Percentiles rank a stretch among this genome's conserved stretches.
phyloP scores from a whole-genome alignment of 495 filamentous ascomycete genomes.

The Neurospora tetraspora region DNA sequence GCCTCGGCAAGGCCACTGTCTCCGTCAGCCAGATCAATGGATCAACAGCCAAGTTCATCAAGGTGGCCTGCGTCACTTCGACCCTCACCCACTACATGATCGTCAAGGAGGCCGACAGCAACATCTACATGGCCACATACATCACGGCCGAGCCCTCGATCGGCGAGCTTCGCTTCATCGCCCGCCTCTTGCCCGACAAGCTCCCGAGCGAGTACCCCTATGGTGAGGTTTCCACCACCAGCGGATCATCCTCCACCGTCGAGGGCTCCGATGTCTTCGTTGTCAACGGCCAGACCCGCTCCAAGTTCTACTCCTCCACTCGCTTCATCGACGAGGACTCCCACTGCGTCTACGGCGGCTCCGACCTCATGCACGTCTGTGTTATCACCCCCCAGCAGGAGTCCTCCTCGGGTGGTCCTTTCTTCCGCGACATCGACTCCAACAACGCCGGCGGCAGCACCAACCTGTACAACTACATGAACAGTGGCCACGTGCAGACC shows the following conservation, averaged over 20 bases:
- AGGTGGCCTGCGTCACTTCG: conserved; percentile 49
- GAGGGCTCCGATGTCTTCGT: conserved; percentile 56
- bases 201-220: conserved; percentile 48
- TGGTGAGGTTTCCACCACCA: conserved; percentile 39
- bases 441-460: conserved; percentile 51
- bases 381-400: conserved; percentile 43
- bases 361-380: conserved; percentile 38
- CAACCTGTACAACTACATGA: conserved; percentile 62
- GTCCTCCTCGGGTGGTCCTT: conserved; percentile 46
- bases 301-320: conserved; percentile 59
- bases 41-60: conserved; percentile 37
- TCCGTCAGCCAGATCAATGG: conserved; percentile 34
- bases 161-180: conserved; percentile 57
- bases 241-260: conserved; percentile 36
- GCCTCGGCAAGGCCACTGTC: conserved; percentile 50
- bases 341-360: conserved; percentile 45
- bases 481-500: conserved; percentile 53
- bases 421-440: conserved; percentile 55
- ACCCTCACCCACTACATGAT: conserved; percentile 57
- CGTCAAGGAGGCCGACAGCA: conserved; percentile 46
- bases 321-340: conserved; percentile 57
- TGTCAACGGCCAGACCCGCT: conserved; percentile 51
- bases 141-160: conserved; percentile 48
- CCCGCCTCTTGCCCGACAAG: conserved; percentile 45
- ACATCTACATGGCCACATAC: conserved; percentile 54